Percentiles rank a stretch among this genome's conserved stretches.
These are phyloP conservation scores for Aphanomyces stellatus DNA, from an alignment of 352 stramenopile species.

Conservation along the genomic window DNA sequence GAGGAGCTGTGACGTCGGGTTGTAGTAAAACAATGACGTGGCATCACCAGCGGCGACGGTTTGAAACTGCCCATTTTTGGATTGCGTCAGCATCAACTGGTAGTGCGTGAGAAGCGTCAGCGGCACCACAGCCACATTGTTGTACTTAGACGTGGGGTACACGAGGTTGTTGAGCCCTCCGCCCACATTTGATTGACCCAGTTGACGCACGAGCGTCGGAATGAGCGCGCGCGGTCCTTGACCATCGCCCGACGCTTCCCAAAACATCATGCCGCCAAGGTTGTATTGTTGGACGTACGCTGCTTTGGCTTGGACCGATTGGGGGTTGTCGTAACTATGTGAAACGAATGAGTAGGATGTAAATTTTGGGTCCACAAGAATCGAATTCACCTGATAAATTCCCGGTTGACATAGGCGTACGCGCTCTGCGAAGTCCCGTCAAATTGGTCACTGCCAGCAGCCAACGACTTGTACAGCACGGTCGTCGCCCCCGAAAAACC, in stretches of 20 bases:
- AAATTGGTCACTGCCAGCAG: neutral
- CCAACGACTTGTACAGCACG: neutral
- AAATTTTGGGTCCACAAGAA: no score
- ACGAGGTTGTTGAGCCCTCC: neutral
- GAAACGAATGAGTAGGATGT: neutral
- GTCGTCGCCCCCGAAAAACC: neutral
- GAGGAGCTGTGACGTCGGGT: no score
- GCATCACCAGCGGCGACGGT: no score
- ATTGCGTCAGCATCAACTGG: no score
- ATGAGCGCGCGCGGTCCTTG: neutral
- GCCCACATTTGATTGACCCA: neutral
- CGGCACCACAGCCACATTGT: no score
- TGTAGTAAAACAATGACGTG: no score
- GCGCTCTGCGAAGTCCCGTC: neutral
- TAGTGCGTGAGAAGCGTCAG: no score
- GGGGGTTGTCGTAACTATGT: constrained; percentile 10
- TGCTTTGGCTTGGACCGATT: neutral
- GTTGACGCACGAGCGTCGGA: neutral
- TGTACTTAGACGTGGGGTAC: constrained; percentile 1
- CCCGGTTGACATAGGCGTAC: neutral
- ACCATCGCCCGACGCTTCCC: neutral
- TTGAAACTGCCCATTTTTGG: no score
- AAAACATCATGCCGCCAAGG: constrained; percentile 9
- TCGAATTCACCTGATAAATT: no score
- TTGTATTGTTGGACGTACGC: neutral